Evolutionary conservation across 116 monocot genomes (phyloP).

Genomic region (Iris pallida): DNA sequence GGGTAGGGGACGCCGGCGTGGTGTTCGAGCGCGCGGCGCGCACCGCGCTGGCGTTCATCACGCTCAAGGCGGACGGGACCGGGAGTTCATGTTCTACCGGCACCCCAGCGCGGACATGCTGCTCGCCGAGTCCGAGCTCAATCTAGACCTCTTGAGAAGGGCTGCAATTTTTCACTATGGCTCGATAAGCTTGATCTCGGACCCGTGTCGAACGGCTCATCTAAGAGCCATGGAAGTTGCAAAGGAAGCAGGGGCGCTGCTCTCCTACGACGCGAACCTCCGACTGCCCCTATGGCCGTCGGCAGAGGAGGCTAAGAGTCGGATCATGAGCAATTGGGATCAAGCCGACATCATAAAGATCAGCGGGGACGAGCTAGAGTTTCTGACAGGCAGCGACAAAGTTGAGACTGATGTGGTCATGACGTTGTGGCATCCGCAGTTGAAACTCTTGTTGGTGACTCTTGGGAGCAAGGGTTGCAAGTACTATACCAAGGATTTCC

Average conservation of each 20-base stretch:
- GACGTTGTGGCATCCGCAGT: slow-evolving; percentile 50
- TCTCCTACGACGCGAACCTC: slow-evolving; percentile 39
- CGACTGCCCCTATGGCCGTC: slow-evolving; percentile 54
- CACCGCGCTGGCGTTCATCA: slow-evolving; percentile 35
- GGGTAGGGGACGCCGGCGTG: slow-evolving; percentile 20
- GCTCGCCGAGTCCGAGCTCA: slow-evolving; percentile 17
- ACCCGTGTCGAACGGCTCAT: slow-evolving; percentile 19
- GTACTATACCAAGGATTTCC: slow-evolving; percentile 83
- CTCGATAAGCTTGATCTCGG: slow-evolving; percentile 23
- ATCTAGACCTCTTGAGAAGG: slow-evolving; percentile 27
- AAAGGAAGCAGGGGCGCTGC: slow-evolving; percentile 11
- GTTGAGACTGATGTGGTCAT: slow-evolving; percentile 57
- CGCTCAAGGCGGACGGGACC: slow-evolving; percentile 29
- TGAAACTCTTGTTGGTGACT: slow-evolving; percentile 66
- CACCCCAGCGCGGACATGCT: slow-evolving; percentile 46
- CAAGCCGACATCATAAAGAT: slow-evolving; percentile 59
- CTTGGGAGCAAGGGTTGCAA: slow-evolving; percentile 63
- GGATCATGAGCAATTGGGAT: slow-evolving; percentile 68
- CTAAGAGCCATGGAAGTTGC: slow-evolving; percentile 17
- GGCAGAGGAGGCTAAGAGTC: slow-evolving; percentile 28
- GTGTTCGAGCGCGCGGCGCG: slow-evolving; percentile 25
- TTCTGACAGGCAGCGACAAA: slow-evolving; percentile 49
- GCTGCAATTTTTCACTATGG: slow-evolving; percentile 24
- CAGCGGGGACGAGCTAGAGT: slow-evolving; percentile 69
- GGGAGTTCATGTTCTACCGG: slow-evolving; percentile 47